Evolutionary conservation across 2,329 filamentous ascomycete species (phyloP), one percentile per base, ranked within the genome.

Genomic region (Scleromitrula shiraiana): DNA sequence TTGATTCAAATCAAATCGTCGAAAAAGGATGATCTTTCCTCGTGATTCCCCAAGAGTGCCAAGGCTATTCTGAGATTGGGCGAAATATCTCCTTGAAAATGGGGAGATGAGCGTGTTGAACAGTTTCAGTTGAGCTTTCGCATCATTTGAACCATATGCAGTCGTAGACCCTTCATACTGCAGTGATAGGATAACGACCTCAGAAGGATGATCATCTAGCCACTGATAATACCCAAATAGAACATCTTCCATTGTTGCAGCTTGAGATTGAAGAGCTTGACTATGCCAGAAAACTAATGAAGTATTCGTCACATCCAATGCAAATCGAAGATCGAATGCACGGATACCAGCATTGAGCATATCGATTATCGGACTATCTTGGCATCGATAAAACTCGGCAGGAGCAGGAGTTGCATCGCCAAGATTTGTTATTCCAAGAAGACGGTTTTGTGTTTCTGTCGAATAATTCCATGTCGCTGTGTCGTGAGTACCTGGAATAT

Each of bases 1-100:
- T 6, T 63, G 54, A 44, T 81, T 75, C 46, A 90, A 69, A 38
- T 67, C 70, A 69, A 94, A 95, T 41, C 91, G 83, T 23, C 90
- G 82, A 42, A 97, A 68, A n/a, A 96, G 77, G 7, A 95, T 79
- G 57, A 95, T 83, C 63, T 84, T 88, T 24, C 90, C 88, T 50
- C 91, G 80, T 6, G 76, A 84, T 60, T 88, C 79, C 56, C 85
- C 85, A 6, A 97, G 76, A 2, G 73, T 80, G 5, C 67, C 66
- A 3, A 70, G 48, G n/a, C 60, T 51, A 36, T 64, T 59, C 46
- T 63, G 60, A 0, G 52, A 62, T 43, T 69, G 67, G 7, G 68
- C 40, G 38, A 75, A 62, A 52, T 70, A 74, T 6, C 56, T 50
- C 9, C 56, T 54, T 3, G 72, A 70, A 1, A 62, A 66, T 0